Conservation (phyloP, 2,329 filamentous ascomycete genomes). For the Penicillium occitanis region DNA sequence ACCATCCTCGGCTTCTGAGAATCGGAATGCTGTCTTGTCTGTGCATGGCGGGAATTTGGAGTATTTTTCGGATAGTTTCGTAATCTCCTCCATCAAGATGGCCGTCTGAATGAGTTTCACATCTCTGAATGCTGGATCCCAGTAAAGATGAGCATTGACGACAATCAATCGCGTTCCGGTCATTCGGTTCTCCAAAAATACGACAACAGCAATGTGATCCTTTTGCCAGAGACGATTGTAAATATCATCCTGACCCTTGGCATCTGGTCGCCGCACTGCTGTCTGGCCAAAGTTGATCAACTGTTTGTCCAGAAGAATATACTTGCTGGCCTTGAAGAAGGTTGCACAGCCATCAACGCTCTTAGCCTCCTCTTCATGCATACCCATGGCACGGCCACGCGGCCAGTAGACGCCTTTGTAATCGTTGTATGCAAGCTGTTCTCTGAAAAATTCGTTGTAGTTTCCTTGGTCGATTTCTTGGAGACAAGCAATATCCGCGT, state of each 20-base stretch:
- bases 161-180: conserved; percentile 92
- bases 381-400: conserved; percentile 84
- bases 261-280: conserved; percentile 91
- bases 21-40: conserved; percentile 65
- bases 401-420: conserved; percentile 96
- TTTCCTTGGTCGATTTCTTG: conserved; percentile 92
- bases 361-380: conserved; percentile 84
- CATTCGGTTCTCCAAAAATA: conserved; percentile 86
- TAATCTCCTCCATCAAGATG: conserved; percentile 89
- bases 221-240: conserved; percentile 99
- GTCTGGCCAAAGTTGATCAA: conserved; percentile 88
- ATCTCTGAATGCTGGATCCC: conserved; percentile 86
- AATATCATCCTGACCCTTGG: conserved; percentile 95
- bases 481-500: conserved; percentile 86
- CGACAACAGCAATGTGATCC: conserved; percentile 91
- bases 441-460: conserved; percentile 86
- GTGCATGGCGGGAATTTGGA: conserved; percentile 74
- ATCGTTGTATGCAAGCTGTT: conserved; percentile 78
- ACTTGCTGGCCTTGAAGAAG: conserved; percentile 95
- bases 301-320: conserved; percentile 89
- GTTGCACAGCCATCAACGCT: conserved; percentile 94
- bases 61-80: conserved; percentile 82
- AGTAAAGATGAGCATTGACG: conserved; percentile 90
- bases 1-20: conserved; percentile 50
- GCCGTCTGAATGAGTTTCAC: conserved; percentile 97